phyloP scores from a whole-genome alignment of 352 stramenopile genomes.

The Phytophthora boehmeriae region DNA sequence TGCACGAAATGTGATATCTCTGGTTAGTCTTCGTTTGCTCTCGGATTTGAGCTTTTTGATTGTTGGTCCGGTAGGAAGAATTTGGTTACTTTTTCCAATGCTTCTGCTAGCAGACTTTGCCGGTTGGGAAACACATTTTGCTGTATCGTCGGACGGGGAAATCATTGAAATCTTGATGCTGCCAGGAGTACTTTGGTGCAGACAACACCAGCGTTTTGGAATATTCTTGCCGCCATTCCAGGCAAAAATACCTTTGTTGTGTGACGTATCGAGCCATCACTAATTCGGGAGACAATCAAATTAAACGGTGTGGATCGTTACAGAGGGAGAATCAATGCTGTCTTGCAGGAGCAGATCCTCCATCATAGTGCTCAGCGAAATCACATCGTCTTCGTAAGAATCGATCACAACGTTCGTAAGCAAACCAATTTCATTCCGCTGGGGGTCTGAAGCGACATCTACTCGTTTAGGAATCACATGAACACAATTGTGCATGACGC shows the following conservation, averaged over 20 bases:
- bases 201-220: too few species aligned
- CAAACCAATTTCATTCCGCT: slow-evolving; percentile 40
- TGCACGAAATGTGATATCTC: slow-evolving; percentile 4
- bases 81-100: slow-evolving; percentile 6
- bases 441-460: slow-evolving; percentile 10
- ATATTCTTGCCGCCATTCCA: too few species aligned
- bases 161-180: neutral
- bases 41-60: neutral
- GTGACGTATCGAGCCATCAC: too few species aligned
- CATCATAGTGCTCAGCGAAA: slow-evolving; percentile 50
- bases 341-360: slow-evolving; percentile 61
- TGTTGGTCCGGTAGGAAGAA: slow-evolving; percentile 7
- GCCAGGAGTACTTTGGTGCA: too few species aligned
- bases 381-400: slow-evolving; percentile 58
- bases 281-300: neutral
- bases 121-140: too few species aligned
- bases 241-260: too few species aligned
- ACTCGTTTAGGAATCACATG: slow-evolving; percentile 44
- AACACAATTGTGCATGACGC: slow-evolving; percentile 56
- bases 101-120: neutral
- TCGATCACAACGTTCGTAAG: slow-evolving; percentile 65
- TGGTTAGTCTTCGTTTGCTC: neutral
- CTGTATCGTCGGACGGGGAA: neutral
- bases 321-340: slow-evolving; percentile 1
- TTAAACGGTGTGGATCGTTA: slow-evolving; percentile 1